Evolutionary conservation across 495 filamentous ascomycete genomes (phyloP), one percentile per base, ranked within the genome.

Genomic region (Entonaema liquescens): DNA sequence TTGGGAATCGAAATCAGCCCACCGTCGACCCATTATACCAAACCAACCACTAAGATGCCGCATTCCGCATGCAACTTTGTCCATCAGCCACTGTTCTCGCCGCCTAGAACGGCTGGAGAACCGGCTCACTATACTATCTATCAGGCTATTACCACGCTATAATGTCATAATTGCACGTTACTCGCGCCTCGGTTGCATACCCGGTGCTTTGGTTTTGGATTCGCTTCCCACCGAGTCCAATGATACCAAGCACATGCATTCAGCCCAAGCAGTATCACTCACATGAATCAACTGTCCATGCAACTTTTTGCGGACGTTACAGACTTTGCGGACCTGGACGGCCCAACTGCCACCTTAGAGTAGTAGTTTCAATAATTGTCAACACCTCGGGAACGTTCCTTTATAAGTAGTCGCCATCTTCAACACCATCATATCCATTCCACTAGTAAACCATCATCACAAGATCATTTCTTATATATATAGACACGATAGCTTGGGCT

Each of bases 121-220:
- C 67, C 38, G 44, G 47, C 61, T 65, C 57, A 67, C 40, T 50
- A 33, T 28, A 40, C 19, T 40, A 8, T 42, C 49, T 44, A 57
- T 73, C 70, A 73, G 70, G 70, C 62, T 73, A 73, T 73, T 31
- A 73, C 70, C 70, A 73, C 70, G 70, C 70, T 73, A 73, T 73
- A 73, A 62, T 73, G 70, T 73, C 70, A 73, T 66, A 68, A 50
- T 69, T 65, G 70, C 70, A 69, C 65, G 65, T 73, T 69, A 44
- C 64, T 65, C 62, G 56, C 56, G 55, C 49, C 54, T 33, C 59
- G 58, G 50, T 35, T 71, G 50, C 66, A 49, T 68, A 49, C 29
- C 66, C 59, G 40, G 40, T 13, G 29, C 53, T 23, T 59, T 55
- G 62, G 65, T 19, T 23, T 59, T 49, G 62, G 61, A 23, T 38